Percentiles rank a stretch among this genome's conserved stretches.
Conservation (phyloP, 345 rosid genomes). For the Conringia planisiliqua region DNA sequence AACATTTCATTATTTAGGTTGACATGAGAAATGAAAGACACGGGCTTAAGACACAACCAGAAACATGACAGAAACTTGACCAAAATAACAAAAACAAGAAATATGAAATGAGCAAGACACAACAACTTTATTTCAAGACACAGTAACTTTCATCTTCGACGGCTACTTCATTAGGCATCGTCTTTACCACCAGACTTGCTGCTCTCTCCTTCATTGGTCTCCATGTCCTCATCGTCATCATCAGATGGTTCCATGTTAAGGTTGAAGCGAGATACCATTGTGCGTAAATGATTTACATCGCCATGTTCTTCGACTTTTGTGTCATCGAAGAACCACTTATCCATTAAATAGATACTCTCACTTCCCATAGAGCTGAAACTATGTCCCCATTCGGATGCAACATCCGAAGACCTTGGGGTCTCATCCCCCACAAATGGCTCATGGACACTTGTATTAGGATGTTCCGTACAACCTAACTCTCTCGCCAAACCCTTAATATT, state of each 20-base stretch:
- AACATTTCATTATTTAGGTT: background rate
- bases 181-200: background rate
- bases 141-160: background rate
- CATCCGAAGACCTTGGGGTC: background rate
- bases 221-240: background rate
- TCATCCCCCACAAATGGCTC: background rate
- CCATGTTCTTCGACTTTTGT: background rate
- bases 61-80: background rate
- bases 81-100: background rate
- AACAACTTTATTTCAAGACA: background rate
- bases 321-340: background rate
- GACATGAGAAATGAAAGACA: conserved; percentile 3
- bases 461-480: background rate
- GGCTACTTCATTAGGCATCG: conserved; percentile 1
- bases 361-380: background rate
- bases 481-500: background rate
- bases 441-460: background rate
- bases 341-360: background rate
- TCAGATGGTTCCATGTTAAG: background rate
- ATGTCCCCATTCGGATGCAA: background rate
- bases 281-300: background rate
- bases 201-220: background rate
- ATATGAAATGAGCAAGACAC: background rate
- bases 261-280: background rate
- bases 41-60: background rate